Base-by-base conservation (phyloP, 2,329 filamentous ascomycete genomes). In the Paracamarosporium sp. region DNA sequence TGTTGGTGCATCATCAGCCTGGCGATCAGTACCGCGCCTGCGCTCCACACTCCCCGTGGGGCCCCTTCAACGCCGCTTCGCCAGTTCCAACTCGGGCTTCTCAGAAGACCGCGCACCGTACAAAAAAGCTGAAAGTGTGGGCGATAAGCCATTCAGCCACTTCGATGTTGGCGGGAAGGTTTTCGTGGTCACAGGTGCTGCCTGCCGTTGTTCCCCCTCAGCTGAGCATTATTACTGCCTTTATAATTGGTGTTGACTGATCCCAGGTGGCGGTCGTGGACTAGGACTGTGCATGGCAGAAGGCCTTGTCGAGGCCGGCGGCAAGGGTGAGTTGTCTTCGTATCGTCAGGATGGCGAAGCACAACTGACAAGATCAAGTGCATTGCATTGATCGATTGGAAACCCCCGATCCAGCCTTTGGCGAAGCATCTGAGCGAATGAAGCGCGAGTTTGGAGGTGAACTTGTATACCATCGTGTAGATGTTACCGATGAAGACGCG, bases 391-490 rank as follows among this genome's bases (percentile, higher is more conserved):
- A 91, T 72, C 80, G 83, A 15, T 80, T 88, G 20, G 76, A 82
- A 1, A 72, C 80, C 41, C 86, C 87, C 1, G 81, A 81, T 41
- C 67, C 82, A 1, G 82, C 86, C 47, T 95, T 93, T 73, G 82
- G 81, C 48, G 78, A 80, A 35, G 82, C 92, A 40, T 86, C 88
- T 57, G 79, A 83, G 56, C 83, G 86, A 35, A 87, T 89, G 28
- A 78, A 78, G 7, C 75, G 82, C 31, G 85, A 89, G 67, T 82
- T 90, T 25, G 85, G 82, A 60, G 88, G 87, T 4, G 83, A 82
- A 44, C 76, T 95, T 36, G 82, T 86, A 56, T 96, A 96, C 79
- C 88, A 89, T 71, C 86, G 88, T 59, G 86, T 92, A 50, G 92
- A 97, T 73, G 91, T 96, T 9, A 86, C 90, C 20, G 85, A 94